These are phyloP conservation scores for Gypsophila paniculata DNA, from an alignment of 179 eudicot genomes.

Conservation along the genomic window DNA sequence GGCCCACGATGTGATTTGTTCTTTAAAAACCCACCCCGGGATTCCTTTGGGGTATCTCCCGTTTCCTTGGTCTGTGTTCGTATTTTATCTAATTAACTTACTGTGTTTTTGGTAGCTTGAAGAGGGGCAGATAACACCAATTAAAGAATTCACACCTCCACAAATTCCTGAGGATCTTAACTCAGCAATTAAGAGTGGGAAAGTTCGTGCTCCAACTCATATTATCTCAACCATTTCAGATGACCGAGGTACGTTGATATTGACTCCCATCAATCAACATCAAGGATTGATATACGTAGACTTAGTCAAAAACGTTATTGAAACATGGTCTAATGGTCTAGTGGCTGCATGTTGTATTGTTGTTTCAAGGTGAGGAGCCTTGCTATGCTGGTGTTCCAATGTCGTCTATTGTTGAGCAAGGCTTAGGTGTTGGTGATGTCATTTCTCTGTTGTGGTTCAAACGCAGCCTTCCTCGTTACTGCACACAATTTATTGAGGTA, in stretches of 20 bases:
- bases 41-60: neutral
- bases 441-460: slow-evolving; percentile 97
- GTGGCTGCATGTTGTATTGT: slow-evolving; percentile 7
- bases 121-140: slow-evolving; percentile 65
- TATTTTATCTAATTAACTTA: neutral
- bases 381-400: slow-evolving; percentile 95
- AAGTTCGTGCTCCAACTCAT: slow-evolving; percentile 98
- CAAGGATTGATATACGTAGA: neutral
- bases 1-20: slow-evolving; percentile 12
- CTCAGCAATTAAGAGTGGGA: slow-evolving; percentile 89
- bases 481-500: slow-evolving; percentile 95
- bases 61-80: neutral
- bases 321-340: neutral
- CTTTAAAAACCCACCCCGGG: neutral
- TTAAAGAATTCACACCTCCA: slow-evolving; percentile 89
- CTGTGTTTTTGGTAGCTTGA: slow-evolving; percentile 41
- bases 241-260: slow-evolving; percentile 58
- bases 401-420: slow-evolving; percentile 94
- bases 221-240: slow-evolving; percentile 96
- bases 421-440: slow-evolving; percentile 93
- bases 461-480: slow-evolving; percentile 96
- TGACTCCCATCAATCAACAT: neutral
- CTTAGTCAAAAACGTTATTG: slow-evolving; percentile 1
- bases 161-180: slow-evolving; percentile 97
- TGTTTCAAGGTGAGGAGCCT: slow-evolving; percentile 84